phyloP scores from a whole-genome alignment of 805 yeast genomes.

The Nakazawaea wyomingensis region DNA sequence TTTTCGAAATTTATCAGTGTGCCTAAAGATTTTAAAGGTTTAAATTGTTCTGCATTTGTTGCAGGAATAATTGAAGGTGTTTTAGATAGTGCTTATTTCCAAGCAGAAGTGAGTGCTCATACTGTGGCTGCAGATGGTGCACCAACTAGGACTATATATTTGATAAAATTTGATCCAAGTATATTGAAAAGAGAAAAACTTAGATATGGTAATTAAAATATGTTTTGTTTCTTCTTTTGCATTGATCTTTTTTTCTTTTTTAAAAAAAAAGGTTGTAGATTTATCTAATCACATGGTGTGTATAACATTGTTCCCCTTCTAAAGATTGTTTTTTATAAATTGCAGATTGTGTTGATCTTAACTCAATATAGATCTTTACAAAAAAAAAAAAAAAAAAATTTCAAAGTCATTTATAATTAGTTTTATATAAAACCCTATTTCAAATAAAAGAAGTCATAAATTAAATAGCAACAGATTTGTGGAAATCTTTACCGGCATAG shows the following conservation, averaged over 20 bases:
- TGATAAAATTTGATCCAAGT: slow-evolving; percentile 61
- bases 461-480: slow-evolving; percentile 37
- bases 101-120: slow-evolving; percentile 79
- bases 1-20: slow-evolving; percentile 68
- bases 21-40: slow-evolving; percentile 72
- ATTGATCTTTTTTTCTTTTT: no score
- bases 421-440: not conserved
- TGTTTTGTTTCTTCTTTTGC: no score
- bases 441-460: no score
- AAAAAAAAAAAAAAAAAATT: no score
- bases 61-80: slow-evolving; percentile 87
- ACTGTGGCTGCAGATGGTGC: slow-evolving; percentile 53
- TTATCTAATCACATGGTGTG: no score
- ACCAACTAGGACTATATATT: slow-evolving; percentile 69
- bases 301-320: no score
- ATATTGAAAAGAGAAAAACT: slow-evolving; percentile 51
- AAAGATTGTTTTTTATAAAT: no score
- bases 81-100: slow-evolving; percentile 65
- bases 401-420: no score
- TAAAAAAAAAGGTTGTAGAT: no score
- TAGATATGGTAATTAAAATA: slow-evolving; percentile 29
- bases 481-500: slow-evolving; percentile 93
- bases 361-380: no score
- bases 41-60: slow-evolving; percentile 76
- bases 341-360: no score